Base-by-base conservation (phyloP, 2,329 filamentous ascomycete genomes). In the Aspergillus sp. region DNA sequence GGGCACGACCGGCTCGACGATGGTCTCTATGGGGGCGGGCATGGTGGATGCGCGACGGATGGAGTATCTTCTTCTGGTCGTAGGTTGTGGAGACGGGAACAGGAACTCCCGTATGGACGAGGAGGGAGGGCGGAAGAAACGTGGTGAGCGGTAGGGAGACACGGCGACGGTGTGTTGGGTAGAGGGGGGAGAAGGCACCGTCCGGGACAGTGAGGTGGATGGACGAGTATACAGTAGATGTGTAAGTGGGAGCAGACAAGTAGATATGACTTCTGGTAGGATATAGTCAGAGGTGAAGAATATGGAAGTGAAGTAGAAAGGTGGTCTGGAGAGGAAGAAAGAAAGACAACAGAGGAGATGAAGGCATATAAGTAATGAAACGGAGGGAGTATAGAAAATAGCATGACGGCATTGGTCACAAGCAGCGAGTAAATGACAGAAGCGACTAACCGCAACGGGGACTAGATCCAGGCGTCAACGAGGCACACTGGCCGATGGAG, bases 21-120 rank as follows among this genome's bases (percentile, higher is more conserved):
- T 44, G 17, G 57, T 60, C 32, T 68, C 61, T 47, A 70, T 49
- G 19, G 61, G 57, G 34, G 56, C 61, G n/a, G 68, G 67, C 68
- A 70, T 71, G n/a, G 58, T 69, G 54, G 54, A 51, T 31, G 64
- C 54, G 17, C 61, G 63, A 46, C 62, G 62, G 6, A 62, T 49
- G 41, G 57, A 57, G 13, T 53, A 47, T 31, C 58, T 50, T 25
- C 54, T 58, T 21, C 59, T 56, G 11, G 57, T 45, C 20, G 50
- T 29, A 40, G 14, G 14, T 9, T 46, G 54, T 43, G 55, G 61
- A 36, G 52, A n/a, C 34, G 34, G 55, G 49, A 56, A 52, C 29
- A 64, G 25, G 43, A 52, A 57, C 46, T 65, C 64, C 52, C 53
- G 50, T 14, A 61, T 23, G 23, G 60, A 54, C 49, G 34, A 52